Conservation (phyloP, 192 early-diverging fungal genomes). For the Diversispora epigaea region DNA sequence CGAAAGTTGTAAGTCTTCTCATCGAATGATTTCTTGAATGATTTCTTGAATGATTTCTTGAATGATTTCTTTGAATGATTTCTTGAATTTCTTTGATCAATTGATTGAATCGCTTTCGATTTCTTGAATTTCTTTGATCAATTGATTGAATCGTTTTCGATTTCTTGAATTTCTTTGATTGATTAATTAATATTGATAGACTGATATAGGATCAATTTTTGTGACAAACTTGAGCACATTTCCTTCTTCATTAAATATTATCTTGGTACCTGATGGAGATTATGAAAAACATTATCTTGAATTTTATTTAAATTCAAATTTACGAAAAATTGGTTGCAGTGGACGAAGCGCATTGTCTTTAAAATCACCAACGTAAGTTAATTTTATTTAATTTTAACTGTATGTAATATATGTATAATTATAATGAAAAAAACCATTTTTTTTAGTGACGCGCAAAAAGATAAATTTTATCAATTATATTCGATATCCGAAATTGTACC, state of each 20-base stretch:
- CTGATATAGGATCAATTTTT: slow-evolving; percentile 39
- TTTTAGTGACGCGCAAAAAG: slow-evolving; percentile 41
- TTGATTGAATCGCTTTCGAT: too few relatives aligned
- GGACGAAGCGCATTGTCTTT: slow-evolving; percentile 43
- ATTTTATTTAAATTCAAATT: slow-evolving; percentile 46
- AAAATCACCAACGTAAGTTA: slow-evolving; percentile 38
- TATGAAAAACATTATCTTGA: slow-evolving; percentile 39
- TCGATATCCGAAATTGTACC: slow-evolving; percentile 37
- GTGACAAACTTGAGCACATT: slow-evolving; percentile 44
- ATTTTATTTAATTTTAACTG: background rate
- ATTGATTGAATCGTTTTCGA: background rate
- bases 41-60: background rate
- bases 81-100: background rate
- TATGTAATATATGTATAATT: background rate
- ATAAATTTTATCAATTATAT: slow-evolving; percentile 45
- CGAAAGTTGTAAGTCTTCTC: slow-evolving; percentile 39
- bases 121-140: background rate
- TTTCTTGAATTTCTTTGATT: background rate
- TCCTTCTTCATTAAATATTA: slow-evolving; percentile 42
- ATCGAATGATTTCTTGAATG: background rate
- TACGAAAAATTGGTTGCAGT: slow-evolving; percentile 43
- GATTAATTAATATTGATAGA: slow-evolving; percentile 31
- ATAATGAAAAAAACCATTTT: background rate
- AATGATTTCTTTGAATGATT: background rate
- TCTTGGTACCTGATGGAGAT: slow-evolving; percentile 48